Conservation (phyloP, 2,329 filamentous ascomycete genomes). For the Dothiorella sarmentorum region DNA sequence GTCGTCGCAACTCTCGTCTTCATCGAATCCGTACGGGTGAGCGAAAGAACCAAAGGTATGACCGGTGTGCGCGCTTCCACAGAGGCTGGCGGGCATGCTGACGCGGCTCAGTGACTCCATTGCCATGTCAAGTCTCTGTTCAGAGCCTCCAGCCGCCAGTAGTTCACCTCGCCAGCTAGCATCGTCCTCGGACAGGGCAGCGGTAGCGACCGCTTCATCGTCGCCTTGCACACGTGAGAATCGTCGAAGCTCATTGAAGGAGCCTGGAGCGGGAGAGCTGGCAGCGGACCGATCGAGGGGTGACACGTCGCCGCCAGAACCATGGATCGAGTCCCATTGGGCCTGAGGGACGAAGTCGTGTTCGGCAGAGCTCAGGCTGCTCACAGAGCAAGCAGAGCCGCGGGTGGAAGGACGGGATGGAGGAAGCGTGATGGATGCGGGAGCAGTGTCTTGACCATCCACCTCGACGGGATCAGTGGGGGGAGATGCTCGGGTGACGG, state of each 20-base stretch:
- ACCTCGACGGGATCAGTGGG: neutral
- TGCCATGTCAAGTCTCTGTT: constrained; percentile 8
- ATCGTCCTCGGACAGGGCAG: constrained; percentile 4
- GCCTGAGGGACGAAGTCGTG: neutral
- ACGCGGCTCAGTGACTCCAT: neutral
- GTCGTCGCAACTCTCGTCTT: neutral
- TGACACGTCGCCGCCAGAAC: neutral
- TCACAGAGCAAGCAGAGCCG: neutral
- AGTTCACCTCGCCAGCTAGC: constrained; percentile 6
- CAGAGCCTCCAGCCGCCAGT: neutral
- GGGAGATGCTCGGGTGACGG: constrained; percentile 1
- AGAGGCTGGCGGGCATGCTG: constrained; percentile 1
- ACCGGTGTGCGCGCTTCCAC: too few relatives aligned
- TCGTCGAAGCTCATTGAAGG: neutral
- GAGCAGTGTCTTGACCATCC: neutral
- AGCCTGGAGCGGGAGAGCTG: neutral
- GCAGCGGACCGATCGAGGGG: neutral
- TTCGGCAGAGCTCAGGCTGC: constrained; percentile 2
- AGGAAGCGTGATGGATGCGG: neutral
- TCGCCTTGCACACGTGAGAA: neutral
- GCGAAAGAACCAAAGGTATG: constrained; percentile 11
- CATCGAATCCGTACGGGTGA: neutral
- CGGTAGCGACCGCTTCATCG: neutral
- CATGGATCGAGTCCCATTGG: neutral
- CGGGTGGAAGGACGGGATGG: neutral